Conservation (phyloP, 2,329 filamentous ascomycete species). For the Calonectria honghensis region DNA sequence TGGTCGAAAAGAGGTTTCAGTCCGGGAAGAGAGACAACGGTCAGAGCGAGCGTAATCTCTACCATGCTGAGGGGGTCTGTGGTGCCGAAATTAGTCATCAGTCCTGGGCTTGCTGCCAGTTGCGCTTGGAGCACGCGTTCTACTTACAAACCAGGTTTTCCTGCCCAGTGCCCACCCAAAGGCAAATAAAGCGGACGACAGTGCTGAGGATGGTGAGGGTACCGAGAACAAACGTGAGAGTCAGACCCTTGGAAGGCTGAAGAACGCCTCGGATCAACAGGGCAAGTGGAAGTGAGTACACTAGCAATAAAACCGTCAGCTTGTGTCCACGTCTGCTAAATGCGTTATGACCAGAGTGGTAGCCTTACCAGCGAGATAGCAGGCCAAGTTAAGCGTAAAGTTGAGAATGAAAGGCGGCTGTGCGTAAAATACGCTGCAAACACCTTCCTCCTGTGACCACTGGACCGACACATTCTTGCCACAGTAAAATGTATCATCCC, state of each 20-base stretch:
- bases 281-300: conserved; percentile 58
- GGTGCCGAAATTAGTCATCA: background rate
- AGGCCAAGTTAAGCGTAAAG: conserved; percentile 59
- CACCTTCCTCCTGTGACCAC: conserved; percentile 60
- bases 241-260: conserved; percentile 42
- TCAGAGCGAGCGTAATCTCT: conserved; percentile 46
- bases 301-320: conserved; percentile 42
- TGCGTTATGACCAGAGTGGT: background rate
- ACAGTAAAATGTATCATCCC: conserved; percentile 60
- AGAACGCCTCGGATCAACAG: conserved; percentile 54
- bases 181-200: conserved; percentile 44
- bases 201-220: conserved; percentile 47
- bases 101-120: background rate
- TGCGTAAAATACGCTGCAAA: conserved; percentile 60
- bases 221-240: conserved; percentile 46
- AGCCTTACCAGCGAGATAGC: conserved; percentile 57
- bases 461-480: conserved; percentile 59
- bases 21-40: conserved; percentile 49
- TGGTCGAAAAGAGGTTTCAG: conserved; percentile 46
- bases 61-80: conserved; percentile 51
- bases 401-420: conserved; percentile 60
- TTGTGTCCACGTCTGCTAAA: accelerated
- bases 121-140: accelerated
- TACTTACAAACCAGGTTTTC: conserved; percentile 51
- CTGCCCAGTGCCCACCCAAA: conserved; percentile 49